Evolutionary conservation across 2,329 filamentous ascomycete species (phyloP).

Genomic region (Colletotrichum sp.): DNA sequence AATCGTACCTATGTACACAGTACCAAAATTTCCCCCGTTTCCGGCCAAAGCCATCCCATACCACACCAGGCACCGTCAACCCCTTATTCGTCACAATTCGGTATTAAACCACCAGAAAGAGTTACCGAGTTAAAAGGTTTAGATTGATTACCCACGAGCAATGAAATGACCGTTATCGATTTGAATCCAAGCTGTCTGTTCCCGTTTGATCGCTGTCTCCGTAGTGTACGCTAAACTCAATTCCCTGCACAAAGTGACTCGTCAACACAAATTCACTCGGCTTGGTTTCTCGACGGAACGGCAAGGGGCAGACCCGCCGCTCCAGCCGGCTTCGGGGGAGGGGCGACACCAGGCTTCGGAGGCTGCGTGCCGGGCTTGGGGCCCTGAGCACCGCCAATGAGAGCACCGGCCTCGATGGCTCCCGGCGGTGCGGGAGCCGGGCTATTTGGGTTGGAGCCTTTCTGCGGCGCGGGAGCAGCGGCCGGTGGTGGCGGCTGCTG

Average conservation of each 20-base stretch:
- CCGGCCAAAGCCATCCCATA: not conserved
- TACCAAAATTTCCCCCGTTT: not conserved
- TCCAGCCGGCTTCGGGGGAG: not conserved
- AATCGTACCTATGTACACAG: conserved; percentile 3
- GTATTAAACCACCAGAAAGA: not conserved
- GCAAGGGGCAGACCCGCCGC: not conserved
- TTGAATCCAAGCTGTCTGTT: not conserved
- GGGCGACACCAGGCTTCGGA: not conserved
- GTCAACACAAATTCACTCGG: conserved; percentile 9
- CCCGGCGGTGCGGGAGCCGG: not conserved
- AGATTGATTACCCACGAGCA: not conserved
- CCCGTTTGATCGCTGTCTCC: not conserved
- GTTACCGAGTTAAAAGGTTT: not conserved
- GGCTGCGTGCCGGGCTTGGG: not conserved
- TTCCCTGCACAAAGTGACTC: conserved; percentile 3
- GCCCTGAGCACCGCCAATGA: not conserved
- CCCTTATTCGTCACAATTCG: not conserved
- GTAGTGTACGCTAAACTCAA: not conserved
- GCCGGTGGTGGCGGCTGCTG: not conserved
- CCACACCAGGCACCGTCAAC: not conserved
- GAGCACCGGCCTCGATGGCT: conserved; percentile 7
- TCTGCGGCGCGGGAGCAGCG: not conserved
- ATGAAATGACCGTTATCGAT: not conserved
- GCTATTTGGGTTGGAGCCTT: not conserved
- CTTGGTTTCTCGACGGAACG: not conserved